Base-by-base conservation (phyloP, 1,284 basidiomycete genomes). In the Heterobasidion irregulare region DNA sequence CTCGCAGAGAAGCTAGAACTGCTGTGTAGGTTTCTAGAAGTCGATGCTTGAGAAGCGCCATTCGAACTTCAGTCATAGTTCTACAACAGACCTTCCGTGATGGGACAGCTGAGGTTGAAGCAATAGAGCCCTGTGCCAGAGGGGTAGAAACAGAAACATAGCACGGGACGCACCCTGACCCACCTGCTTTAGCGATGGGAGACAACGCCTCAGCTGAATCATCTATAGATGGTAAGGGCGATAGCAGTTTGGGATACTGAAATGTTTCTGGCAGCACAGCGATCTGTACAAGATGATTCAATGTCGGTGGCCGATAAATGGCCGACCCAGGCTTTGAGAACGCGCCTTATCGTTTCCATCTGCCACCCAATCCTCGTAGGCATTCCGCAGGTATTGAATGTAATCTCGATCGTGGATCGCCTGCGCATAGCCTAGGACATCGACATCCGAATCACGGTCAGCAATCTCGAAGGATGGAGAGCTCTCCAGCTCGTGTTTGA, bases 51-150 rank as follows among this genome's bases (percentile, higher is more conserved):
- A 26, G 26, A 26, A 26, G 2, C 26, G 26, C 26, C 6, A 26
- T 5, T 26, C 26, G 26, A 26, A 26, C 26, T 5, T 26, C 26
- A 6, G 26, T 26, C 26, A 26, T 38, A 52, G 15, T 15, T 33
- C 45, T 46, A 47, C 32, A 16, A 58, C 58, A 36, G 13, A 68
- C 68, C 61, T 48, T 61, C 60, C 0, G 68, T 71, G 59, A 73
- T 68, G 2, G 70, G 68, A 52, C 64, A 65, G 34, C 68, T 70
- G 32, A 72, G 61, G 59, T 73, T 71, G 58, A 72, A 72, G 44
- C 66, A 71, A 59, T 68, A 69, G 47, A 65, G 60, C 6, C 71
- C 72, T 71, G n/a, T 2, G 15, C 12, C 26, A 32, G 44, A n/a
- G n/a, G 34, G 32, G 16, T 53, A 33, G 52, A 36, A 35, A 8